Conservation (phyloP, 2,329 filamentous ascomycete species). For the Thyridium curvatum region DNA sequence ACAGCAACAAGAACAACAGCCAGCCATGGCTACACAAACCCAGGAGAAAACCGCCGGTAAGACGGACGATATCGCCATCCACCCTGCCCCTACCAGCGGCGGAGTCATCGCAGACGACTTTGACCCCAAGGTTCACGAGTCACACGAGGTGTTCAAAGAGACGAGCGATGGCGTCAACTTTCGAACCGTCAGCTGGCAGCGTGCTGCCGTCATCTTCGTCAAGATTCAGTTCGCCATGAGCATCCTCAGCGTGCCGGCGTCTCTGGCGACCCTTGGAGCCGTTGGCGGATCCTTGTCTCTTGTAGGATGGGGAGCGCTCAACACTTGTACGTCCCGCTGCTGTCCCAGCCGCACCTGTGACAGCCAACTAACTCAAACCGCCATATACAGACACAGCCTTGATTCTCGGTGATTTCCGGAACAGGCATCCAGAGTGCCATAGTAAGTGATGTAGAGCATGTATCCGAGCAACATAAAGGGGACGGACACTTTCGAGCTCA, state of each 20-base stretch:
- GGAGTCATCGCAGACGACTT: too few species aligned
- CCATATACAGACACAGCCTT: conserved; percentile 11
- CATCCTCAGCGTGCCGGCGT: conserved; percentile 1
- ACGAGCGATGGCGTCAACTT: conserved; percentile 36
- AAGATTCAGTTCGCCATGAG: conserved; percentile 21
- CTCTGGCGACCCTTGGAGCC: neutral
- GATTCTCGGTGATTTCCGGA: conserved; percentile 16
- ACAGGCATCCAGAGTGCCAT: conserved; percentile 16
- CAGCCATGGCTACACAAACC: too few species aligned
- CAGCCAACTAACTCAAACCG: neutral
- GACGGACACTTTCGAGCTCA: too few species aligned
- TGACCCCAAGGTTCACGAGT: too few species aligned
- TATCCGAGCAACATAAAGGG: too few species aligned
- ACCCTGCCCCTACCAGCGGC: too few species aligned
- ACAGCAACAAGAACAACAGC: too few species aligned
- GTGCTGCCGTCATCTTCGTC: conserved; percentile 39
- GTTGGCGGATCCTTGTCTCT: conserved; percentile 7
- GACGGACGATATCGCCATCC: too few species aligned
- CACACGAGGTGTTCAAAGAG: conserved; percentile 36
- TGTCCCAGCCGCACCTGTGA: neutral
- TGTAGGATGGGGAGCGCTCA: conserved; percentile 17
- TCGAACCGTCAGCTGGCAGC: conserved; percentile 39
- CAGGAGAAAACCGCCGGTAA: too few species aligned
- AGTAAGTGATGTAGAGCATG: conserved; percentile 7
- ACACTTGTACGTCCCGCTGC: conserved; percentile 15